Conservation (phyloP, 148 eudicot species). For the Suaeda aralocaspica region DNA sequence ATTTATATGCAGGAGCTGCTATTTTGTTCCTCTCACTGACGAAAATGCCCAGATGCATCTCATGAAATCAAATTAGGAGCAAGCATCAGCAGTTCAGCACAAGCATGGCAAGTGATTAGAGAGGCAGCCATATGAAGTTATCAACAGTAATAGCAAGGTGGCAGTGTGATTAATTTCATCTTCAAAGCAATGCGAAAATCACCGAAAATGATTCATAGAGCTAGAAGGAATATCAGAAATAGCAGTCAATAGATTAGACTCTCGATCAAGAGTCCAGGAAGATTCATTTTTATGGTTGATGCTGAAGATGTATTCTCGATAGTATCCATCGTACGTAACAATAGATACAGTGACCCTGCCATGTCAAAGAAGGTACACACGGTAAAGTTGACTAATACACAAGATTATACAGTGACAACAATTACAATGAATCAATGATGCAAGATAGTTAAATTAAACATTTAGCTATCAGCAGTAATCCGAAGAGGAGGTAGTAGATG, state of each 20-base stretch:
- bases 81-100: not conserved
- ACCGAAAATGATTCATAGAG: not conserved
- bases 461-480: too few species aligned
- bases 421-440: not conserved
- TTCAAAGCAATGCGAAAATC: not conserved
- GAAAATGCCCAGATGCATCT: not conserved
- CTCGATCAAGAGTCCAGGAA: slow-evolving; percentile 68
- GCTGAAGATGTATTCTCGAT: slow-evolving; percentile 55
- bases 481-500: not conserved
- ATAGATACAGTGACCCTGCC: slow-evolving; percentile 66
- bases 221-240: slow-evolving; percentile 11
- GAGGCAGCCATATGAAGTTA: not conserved
- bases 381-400: too few species aligned
- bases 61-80: not conserved
- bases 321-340: slow-evolving; percentile 63
- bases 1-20: not conserved
- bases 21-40: not conserved
- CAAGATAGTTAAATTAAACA: too few species aligned
- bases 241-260: slow-evolving; percentile 48
- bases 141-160: not conserved
- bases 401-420: too few species aligned
- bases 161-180: not conserved
- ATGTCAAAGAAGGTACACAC: too few species aligned
- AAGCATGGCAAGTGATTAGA: not conserved
- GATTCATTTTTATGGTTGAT: slow-evolving; percentile 59